Evolutionary conservation across 1,139 yeast genomes (phyloP), one percentile per base, ranked within the genome.

Genomic region (Kodamaea anthophila): DNA sequence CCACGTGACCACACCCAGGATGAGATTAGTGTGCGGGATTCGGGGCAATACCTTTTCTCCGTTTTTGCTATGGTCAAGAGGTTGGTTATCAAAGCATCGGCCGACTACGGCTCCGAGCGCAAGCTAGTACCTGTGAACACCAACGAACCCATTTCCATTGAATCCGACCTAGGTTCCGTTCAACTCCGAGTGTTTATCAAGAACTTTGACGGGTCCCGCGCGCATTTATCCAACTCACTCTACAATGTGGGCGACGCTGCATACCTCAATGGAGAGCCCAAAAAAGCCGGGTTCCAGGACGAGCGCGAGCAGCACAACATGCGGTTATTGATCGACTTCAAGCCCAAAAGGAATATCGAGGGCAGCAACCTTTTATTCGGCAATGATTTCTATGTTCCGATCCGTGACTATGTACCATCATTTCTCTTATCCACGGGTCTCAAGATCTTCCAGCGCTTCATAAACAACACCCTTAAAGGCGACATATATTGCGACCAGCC

Each of bases 381-480:
- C 2, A 81, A 81, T 45, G 88, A 81, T 46, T 77, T 78, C 49
- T 73, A 66, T 13, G 53, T 62, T 18, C 79, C 86, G 1, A 71
- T 81, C 24, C 58, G 65, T 24, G 78, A 77, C 34, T 62, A 65
- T 34, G 66, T 81, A 9, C 91, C 91, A 3, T 54, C 67, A 1
- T 46, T 66, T 0, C 41, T 66, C 16, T 46, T 67, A 28, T 44
- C 64, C 4, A 62, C 71, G 0, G 74, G 72, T 1, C 51, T 77
- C 57, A 61, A 84, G 69, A 42, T 74, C 56, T 50, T 67, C 65
- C 44, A 60, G 51, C 49, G 85, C 81, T 43, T 66, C 41, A 69
- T 81, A 28, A 83, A 78, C 47, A 77, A 77, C 21, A 70, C 81
- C 19, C 74, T 77, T 9, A 71, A 65, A 32, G 85, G 80, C 4